Base-by-base conservation (phyloP, 345 rosid genomes). In the Eucalyptus sideroxylon region DNA sequence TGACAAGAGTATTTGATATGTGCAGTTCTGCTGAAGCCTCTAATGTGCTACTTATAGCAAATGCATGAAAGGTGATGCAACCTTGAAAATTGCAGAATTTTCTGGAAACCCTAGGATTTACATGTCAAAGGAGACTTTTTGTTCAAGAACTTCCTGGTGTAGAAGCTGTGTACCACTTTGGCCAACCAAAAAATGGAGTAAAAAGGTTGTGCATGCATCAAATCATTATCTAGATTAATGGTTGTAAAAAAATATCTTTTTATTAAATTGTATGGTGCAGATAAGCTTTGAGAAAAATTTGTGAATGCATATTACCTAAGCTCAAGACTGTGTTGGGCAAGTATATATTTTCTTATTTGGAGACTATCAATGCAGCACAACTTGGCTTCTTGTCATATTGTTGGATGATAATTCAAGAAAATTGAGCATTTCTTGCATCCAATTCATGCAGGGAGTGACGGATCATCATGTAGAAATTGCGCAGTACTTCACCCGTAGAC, bases 401-500 rank as follows among this genome's bases (percentile, higher is more conserved):
- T 62, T 62, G 69, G 69, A 62, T 62, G 31, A 12, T 62, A 27
- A 27, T 62, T 62, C 31, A 49, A 49, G 53, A 65, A 80, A 40
- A 14, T 34, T 55, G 49, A 44, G 88, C 69, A 27, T 62, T 62
- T 30, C 31, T 30, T 62, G 69, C 69, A 27, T 62, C 31, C 69
- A 62, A 62, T 30, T 27, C 31, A 62, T 62, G 91, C 92, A 97
- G 98, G 99, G 99, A 49, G 87, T 98, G 89, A 92, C 95, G 93
- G 94, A 92, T 91, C 93, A 97, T 87, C 98, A 98, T 89, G 59
- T 89, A 85, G 95, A 94, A 21, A 93, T 98, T 16, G 95, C 90
- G 21, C 96, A 95, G 9, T 98, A 98, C 96, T 96, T 98, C 93
- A 96, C 95, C 88, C 92, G 91, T 31, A 94, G 94, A 90, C 96